Evolutionary conservation across 805 yeast species (phyloP).

Genomic region (Barnettozyma salicaria): DNA sequence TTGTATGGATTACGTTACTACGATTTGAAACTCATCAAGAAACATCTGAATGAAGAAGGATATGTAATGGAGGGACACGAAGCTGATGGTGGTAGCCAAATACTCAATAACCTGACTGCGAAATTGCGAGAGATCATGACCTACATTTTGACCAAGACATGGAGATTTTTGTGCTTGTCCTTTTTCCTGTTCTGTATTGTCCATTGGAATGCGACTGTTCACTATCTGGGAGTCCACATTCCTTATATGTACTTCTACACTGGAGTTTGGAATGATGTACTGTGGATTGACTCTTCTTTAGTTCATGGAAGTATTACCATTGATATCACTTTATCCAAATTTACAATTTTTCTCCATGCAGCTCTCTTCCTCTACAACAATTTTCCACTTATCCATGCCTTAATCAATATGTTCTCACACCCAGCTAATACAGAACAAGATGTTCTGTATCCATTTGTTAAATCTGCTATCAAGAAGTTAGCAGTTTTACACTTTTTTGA

Average conservation of each 20-base stretch:
- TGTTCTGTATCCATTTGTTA: conserved; percentile 1
- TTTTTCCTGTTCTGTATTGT: too few relatives aligned
- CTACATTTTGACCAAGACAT: background rate
- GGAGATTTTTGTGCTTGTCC: too few relatives aligned
- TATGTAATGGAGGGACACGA: conserved; percentile 10
- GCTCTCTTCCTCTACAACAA: conserved; percentile 5
- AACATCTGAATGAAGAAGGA: conserved; percentile 15
- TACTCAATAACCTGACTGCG: background rate
- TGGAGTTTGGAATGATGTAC: background rate
- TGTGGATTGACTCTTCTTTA: too few relatives aligned
- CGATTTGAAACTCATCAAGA: conserved; percentile 20
- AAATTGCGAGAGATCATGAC: background rate
- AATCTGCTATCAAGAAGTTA: conserved; percentile 4
- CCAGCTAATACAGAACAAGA: too few relatives aligned
- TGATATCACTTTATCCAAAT: background rate
- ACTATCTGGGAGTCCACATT: conserved; percentile 5
- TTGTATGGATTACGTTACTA: conserved; percentile 12
- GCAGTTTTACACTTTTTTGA: conserved; percentile 8
- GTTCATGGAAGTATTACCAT: too few relatives aligned
- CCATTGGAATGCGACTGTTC: conserved; percentile 7
- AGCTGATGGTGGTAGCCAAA: background rate
- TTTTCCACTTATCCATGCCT: too few relatives aligned
- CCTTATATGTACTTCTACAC: conserved; percentile 9
- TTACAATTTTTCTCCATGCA: conserved; percentile 5
- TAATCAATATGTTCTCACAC: too few relatives aligned